Evolutionary conservation across 495 filamentous ascomycete genomes (phyloP), one percentile per base, ranked within the genome.

Genomic region (Penicillium goetzii): DNA sequence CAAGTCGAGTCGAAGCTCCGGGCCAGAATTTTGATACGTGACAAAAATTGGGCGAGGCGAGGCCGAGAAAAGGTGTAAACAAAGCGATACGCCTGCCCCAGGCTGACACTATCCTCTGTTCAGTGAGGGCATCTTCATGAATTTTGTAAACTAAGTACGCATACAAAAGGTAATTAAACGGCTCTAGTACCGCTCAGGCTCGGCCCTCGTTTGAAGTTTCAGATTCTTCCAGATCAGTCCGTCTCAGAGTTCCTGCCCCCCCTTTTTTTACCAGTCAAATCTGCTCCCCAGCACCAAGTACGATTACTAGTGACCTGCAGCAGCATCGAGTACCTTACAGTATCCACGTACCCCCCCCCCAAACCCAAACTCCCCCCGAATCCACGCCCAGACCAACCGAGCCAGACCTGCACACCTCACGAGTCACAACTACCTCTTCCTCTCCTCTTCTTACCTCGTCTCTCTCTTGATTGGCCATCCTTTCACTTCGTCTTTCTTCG

Each of bases 301-400:
- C 43, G 23, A 11, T 23, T 47, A n/a, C n/a, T n/a, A n/a, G n/a
- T n/a, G n/a, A n/a, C n/a, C n/a, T n/a, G n/a, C n/a, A n/a, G n/a
- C n/a, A n/a, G 43, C 10, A 47, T n/a, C 19, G 2, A 21, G 43
- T 47, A 47, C 53, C 34, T 56, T 8, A 40, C 33, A 9, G 53
- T 23, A 25, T 25, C 34, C 53, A 56, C 53, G 43, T 23, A 4
- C 53, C 53, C 33, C 34, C 33, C 34, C 59, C 36, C 8, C 58
- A 30, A 32, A 30, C 19, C 40, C 59, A 43, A 26, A 52, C 60
- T 50, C 55, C 25, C 41, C 43, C n/a, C 25, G 21, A 54, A 60
- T 25, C 49, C 14, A 52, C 49, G 67, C 69, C 64, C 68, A 70
- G 68, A 66, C 70, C 68, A 64, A 49, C 59, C 41, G n/a, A 25